Percentiles rank a stretch among this genome's conserved stretches.
Evolutionary conservation across 495 filamentous ascomycete genomes (phyloP).

Genomic region (Amphirosellinia nigrospora): DNA sequence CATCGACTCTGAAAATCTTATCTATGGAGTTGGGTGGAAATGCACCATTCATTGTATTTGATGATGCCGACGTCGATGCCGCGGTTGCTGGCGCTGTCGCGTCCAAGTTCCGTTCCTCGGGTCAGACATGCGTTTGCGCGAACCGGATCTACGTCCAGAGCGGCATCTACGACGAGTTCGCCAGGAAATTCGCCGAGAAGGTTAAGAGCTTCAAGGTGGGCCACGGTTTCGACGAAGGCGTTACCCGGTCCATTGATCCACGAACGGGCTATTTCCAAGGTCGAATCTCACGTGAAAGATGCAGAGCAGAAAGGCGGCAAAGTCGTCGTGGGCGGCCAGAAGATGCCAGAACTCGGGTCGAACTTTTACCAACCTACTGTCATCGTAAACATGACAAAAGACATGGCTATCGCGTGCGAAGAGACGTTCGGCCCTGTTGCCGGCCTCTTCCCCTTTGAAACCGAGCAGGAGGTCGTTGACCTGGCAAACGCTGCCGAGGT

Average conservation of each 20-base stretch:
- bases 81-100: constrained; percentile 78
- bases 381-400: constrained; percentile 76
- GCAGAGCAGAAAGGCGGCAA: constrained; percentile 76
- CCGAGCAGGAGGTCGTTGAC: constrained; percentile 81
- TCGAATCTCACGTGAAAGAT: constrained; percentile 77
- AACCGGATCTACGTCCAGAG: constrained; percentile 85
- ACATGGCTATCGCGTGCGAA: constrained; percentile 78
- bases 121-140: constrained; percentile 90
- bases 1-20: constrained; percentile 83
- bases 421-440: constrained; percentile 92
- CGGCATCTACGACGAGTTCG: constrained; percentile 80
- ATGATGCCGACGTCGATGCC: constrained; percentile 81
- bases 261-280: constrained; percentile 74
- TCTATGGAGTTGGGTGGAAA: constrained; percentile 90
- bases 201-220: constrained; percentile 80
- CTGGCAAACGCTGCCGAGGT: constrained; percentile 79
- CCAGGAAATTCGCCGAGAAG: constrained; percentile 70
- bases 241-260: constrained; percentile 85
- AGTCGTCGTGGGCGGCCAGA: constrained; percentile 72
- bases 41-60: constrained; percentile 92
- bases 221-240: constrained; percentile 69
- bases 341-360: constrained; percentile 63
- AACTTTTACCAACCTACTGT: constrained; percentile 88
- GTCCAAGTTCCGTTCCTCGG: constrained; percentile 85
- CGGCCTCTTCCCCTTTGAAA: constrained; percentile 80